Evolutionary conservation across 768 basidiomycete species (phyloP).

Genomic region (Boletus reticuloceps): DNA sequence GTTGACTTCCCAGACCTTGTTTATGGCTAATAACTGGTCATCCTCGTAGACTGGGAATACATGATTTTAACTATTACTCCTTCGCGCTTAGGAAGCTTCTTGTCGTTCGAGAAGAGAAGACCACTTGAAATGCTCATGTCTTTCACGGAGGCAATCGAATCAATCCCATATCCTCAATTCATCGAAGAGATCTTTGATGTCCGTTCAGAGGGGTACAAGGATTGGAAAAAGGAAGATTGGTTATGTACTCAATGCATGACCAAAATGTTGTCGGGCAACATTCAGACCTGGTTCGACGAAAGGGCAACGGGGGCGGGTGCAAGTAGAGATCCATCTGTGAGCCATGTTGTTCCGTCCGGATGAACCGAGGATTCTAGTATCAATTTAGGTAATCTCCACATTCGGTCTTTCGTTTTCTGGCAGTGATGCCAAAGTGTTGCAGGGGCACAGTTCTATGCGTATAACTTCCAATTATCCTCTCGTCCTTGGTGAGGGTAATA

Average conservation of each 20-base stretch:
- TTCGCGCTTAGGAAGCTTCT: background rate
- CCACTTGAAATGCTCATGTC: conserved; percentile 3
- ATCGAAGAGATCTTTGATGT: conserved; percentile 18
- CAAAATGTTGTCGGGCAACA: conserved; percentile 14
- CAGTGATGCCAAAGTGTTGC: background rate
- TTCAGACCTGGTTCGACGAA: conserved; percentile 13
- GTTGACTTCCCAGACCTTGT: conserved; percentile 1
- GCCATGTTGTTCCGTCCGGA: background rate
- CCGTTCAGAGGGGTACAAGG: conserved; percentile 14
- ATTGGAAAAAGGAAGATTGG: conserved; percentile 32
- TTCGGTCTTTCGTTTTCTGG: background rate
- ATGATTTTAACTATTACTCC: conserved; percentile 6
- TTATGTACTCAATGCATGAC: conserved; percentile 32
- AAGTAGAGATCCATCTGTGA: background rate
- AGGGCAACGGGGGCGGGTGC: background rate
- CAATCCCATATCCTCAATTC: conserved; percentile 9
- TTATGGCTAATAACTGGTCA: background rate
- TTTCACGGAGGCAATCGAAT: conserved; percentile 2
- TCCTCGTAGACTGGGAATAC: conserved; percentile 17
- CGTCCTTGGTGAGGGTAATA: background rate
- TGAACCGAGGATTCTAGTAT: background rate
- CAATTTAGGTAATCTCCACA: too few relatives aligned
- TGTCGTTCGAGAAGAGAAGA: conserved; percentile 3
- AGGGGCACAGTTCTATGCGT: background rate
- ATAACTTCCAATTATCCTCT: background rate